Evolutionary conservation across 2,329 filamentous ascomycete genomes (phyloP).

Genomic region (Phoma sp.): DNA sequence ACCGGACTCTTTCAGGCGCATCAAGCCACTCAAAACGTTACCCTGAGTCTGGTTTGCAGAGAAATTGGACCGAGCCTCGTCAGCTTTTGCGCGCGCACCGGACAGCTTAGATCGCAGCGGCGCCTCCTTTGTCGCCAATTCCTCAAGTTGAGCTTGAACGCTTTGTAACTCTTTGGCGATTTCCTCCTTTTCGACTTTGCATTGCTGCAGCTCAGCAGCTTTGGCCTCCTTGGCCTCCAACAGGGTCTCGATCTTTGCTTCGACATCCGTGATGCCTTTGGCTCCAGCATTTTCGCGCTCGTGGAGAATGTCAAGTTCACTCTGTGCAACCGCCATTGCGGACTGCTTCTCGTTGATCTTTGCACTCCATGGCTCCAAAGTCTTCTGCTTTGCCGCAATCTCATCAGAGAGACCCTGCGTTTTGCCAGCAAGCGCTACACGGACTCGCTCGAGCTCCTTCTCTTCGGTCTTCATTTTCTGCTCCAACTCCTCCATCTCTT

Average conservation of each 20-base stretch:
- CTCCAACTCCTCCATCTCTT: slow-evolving; percentile 79
- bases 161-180: slow-evolving; percentile 77
- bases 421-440: slow-evolving; percentile 90
- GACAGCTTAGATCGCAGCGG: slow-evolving; percentile 84
- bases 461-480: slow-evolving; percentile 78
- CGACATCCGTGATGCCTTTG: slow-evolving; percentile 80
- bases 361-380: slow-evolving; percentile 92
- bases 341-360: slow-evolving; percentile 98
- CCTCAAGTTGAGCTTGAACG: slow-evolving; percentile 73
- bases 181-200: slow-evolving; percentile 72
- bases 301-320: slow-evolving; percentile 87
- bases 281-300: slow-evolving; percentile 90
- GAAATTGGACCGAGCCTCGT: slow-evolving; percentile 90
- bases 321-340: slow-evolving; percentile 90
- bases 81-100: slow-evolving; percentile 88
- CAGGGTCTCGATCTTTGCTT: slow-evolving; percentile 77
- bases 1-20: slow-evolving; percentile 94
- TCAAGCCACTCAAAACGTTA: slow-evolving; percentile 87
- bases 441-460: slow-evolving; percentile 78
- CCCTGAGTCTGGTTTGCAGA: slow-evolving; percentile 90
- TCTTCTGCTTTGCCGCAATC: slow-evolving; percentile 90
- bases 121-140: slow-evolving; percentile 78
- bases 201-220: slow-evolving; percentile 74
- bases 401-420: slow-evolving; percentile 93
- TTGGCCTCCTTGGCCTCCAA: slow-evolving; percentile 75